Base-by-base conservation (phyloP, 495 filamentous ascomycete genomes). In the Lichenothelia convexa region DNA sequence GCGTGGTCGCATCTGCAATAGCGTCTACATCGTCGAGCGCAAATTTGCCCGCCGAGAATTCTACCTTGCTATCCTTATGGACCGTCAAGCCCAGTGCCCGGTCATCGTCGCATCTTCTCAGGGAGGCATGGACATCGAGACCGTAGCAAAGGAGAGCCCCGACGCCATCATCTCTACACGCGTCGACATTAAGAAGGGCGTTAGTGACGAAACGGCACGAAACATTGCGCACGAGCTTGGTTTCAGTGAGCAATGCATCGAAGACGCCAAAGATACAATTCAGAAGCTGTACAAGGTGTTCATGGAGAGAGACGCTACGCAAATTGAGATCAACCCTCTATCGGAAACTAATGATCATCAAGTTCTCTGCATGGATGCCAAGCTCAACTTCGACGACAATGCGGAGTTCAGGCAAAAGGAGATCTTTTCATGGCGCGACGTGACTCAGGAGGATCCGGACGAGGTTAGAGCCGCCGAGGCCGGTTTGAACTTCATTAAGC, bases 31-130 rank as follows among this genome's bases (percentile, higher is more conserved):
- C 57, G 89, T 84, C 63, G 89, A 97, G 70, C 84, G 89, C 68
- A 97, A 97, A 68, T 97, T 95, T 50, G 89, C 89, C 47, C 84
- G 89, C 42, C 77, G 91, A 51, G 89, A 97, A 64, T 97, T 95
- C 72, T 97, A 97, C 65, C 75, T 97, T 15, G 89, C 89, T 47
- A 72, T 97, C 43, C 73, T 97, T 44, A 93, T 97, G 87, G 89
- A 97, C 67, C 84, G 89, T 44, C 69, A 66, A 46, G 78, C 80
- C 13, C 89, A 94, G 66, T 70, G 72, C 41, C 91, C 89, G 42
- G 81, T 95, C 55, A 93, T 97, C 48, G 82, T 97, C 22, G 81
- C 91, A 46, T 94, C 87, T 26, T 93, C 87, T 19, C 89, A 95
- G 58, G 89, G 89, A 60, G 89, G 89, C 53, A 91, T 97, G 83